Conservation (phyloP, 2,329 filamentous ascomycete species). For the Lachnellula suecica region DNA sequence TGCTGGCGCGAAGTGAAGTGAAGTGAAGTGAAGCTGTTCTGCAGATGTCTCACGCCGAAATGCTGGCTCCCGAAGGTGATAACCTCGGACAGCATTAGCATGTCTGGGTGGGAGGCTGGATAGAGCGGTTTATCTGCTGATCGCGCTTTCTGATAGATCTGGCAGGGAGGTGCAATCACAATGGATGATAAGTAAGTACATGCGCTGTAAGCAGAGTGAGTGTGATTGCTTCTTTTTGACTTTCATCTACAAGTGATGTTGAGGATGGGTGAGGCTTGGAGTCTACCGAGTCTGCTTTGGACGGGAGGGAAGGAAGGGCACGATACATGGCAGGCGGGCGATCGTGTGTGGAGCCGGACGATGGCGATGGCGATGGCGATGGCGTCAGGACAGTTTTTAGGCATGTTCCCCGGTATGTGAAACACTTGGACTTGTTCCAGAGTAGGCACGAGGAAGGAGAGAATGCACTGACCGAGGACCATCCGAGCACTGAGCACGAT, state of each 20-base stretch:
- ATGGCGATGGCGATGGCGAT: too few species aligned
- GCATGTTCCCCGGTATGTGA: slow-evolving; percentile 13
- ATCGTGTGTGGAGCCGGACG: slow-evolving; percentile 16
- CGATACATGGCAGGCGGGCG: slow-evolving; percentile 1
- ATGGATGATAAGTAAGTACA: too few species aligned
- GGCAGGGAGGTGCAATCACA: not conserved
- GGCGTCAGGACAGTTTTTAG: slow-evolving; percentile 15
- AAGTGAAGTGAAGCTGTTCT: slow-evolving; percentile 3
- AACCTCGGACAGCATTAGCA: slow-evolving; percentile 25
- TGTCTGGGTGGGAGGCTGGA: slow-evolving; percentile 9
- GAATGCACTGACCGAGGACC: too few species aligned
- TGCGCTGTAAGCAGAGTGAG: not conserved
- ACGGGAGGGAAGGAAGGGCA: not conserved
- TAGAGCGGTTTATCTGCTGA: slow-evolving; percentile 16
- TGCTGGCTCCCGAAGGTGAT: slow-evolving; percentile 26
- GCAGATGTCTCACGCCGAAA: slow-evolving; percentile 15
- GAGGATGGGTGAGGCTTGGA: not conserved
- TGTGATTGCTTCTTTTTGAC: slow-evolving; percentile 6
- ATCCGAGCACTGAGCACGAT: too few species aligned
- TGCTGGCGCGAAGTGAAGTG: not conserved
- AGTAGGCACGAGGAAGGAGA: not conserved
- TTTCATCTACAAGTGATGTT: not conserved
- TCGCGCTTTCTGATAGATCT: slow-evolving; percentile 18
- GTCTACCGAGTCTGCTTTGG: slow-evolving; percentile 4
- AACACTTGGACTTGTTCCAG: slow-evolving; percentile 17